Conservation (phyloP, 148 eudicot genomes). For the Bassia scoparia region DNA sequence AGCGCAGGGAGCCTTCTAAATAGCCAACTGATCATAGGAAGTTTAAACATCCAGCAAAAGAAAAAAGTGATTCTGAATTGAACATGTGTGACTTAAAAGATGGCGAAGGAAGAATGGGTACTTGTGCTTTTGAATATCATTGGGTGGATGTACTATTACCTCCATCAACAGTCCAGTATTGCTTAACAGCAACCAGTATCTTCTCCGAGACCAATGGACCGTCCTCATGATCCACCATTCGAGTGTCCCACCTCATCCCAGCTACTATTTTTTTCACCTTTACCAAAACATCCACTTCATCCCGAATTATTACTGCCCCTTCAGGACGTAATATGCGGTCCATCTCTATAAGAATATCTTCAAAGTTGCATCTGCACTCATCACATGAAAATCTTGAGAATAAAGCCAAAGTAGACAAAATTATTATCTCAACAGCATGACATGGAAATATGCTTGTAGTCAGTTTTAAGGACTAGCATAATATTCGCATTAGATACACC, state of each 20-base stretch:
- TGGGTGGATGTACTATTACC: constrained; percentile 61
- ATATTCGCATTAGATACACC: too few species aligned
- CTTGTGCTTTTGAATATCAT: constrained; percentile 20
- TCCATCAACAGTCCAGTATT: constrained; percentile 69
- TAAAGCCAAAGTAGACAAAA: not conserved
- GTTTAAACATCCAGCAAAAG: not conserved
- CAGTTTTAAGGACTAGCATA: too few species aligned
- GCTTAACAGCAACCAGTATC: constrained; percentile 78
- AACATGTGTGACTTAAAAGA: not conserved
- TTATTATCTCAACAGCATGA: too few species aligned
- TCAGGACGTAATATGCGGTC: constrained; percentile 89
- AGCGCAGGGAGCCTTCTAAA: constrained; percentile 5
- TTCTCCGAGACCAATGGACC: constrained; percentile 87
- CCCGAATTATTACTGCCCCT: constrained; percentile 88
- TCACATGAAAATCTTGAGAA: not conserved
- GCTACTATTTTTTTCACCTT: constrained; percentile 65
- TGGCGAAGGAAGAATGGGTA: not conserved
- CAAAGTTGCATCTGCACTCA: constrained; percentile 59
- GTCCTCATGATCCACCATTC: constrained; percentile 84
- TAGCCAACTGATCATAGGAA: not conserved
- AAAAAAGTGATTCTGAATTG: not conserved
- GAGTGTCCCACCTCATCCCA: constrained; percentile 80
- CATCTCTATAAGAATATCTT: constrained; percentile 92
- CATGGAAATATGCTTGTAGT: not conserved
- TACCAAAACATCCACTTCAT: constrained; percentile 74